Evolutionary conservation across 116 monocot genomes (phyloP), one percentile per base, ranked within the genome.

Genomic region (Posidonia oceanica): DNA sequence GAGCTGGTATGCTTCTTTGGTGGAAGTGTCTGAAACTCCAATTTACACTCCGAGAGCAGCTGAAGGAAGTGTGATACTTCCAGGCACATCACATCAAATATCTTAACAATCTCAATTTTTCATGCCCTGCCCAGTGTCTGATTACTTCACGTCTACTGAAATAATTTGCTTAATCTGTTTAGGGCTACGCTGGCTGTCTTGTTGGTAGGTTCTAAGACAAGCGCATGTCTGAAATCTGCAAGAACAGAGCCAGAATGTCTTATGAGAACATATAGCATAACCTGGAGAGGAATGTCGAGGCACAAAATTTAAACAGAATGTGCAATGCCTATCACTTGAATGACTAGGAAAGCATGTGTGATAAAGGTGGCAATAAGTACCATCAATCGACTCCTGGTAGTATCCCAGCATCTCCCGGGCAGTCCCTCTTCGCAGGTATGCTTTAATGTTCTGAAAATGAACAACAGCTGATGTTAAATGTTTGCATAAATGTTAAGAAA

Each of bases 201-300:
- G 83, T 93, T 99, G 42, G 90, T 93, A 11, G 99, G 99, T 68
- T 99, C 93, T 22, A 99, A 80, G 67, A 99, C 90, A 64, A 99
- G 90, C 7, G 93, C 99, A 71, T 93, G 75, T 39, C 76, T 85
- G 78, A 99, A 99, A 86, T 99, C 99, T 99, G 84, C 59, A 75
- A 13, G 64, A 52, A 5, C 48, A 48, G 23, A 15, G 37, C 61
- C 3, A 63, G 48, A 48, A 48, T 48, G 20, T 54, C 41, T 14
- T 39, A 53, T 58, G 6, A 58, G 21, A 17, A 58, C 21, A 29
- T n/a, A 4, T 58, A 17, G 58, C 20, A 21, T 2, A 21, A 58
- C 4, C 15, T 59, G 3, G 38, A 59, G 16, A 48, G 15, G 0
- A 39, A 53, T 17, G 59, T 36, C 29, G 1, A 37, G 15, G 20